A percentile compares a stretch with the other conserved stretches of the same genome.
Conservation (phyloP, 208 protist genomes). For the Crithidia sp. region DNA sequence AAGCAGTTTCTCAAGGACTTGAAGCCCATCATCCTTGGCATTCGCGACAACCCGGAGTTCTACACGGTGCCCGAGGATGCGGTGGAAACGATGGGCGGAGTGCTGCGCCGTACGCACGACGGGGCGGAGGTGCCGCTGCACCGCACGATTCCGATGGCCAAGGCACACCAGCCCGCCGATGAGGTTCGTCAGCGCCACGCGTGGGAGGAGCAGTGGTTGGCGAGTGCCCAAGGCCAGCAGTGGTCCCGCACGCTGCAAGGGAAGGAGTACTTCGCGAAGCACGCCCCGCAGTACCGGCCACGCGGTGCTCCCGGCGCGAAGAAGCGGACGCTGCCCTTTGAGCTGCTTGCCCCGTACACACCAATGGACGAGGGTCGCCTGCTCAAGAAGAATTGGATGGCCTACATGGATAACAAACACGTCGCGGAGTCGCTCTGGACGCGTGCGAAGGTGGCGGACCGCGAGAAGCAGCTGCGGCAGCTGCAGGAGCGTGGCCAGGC, state of each 20-base stretch:
- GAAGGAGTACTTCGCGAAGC: constrained; percentile 83
- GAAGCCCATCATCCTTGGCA: constrained; percentile 90
- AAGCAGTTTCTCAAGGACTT: constrained; percentile 91
- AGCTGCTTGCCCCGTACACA: constrained; percentile 86
- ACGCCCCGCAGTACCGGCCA: constrained; percentile 71
- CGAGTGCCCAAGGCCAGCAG: constrained; percentile 52
- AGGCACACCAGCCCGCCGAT: constrained; percentile 71
- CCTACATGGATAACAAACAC: constrained; percentile 93
- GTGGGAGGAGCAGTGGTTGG: constrained; percentile 80
- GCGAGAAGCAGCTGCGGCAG: constrained; percentile 74
- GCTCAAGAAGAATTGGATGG: constrained; percentile 88
- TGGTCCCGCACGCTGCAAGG: constrained; percentile 80
- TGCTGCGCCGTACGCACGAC: constrained; percentile 36
- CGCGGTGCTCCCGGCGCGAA: constrained; percentile 87
- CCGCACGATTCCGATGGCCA: constrained; percentile 87
- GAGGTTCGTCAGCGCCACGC: constrained; percentile 66
- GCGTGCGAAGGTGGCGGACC: constrained; percentile 74
- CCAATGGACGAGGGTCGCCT: constrained; percentile 90
- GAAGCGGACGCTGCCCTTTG: constrained; percentile 64
- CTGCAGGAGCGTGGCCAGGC: constrained; percentile 86
- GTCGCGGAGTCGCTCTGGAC: constrained; percentile 92
- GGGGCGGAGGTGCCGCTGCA: constrained; percentile 20
- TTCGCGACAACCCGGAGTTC: constrained; percentile 93
- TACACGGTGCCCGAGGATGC: constrained; percentile 84
- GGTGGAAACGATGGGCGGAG: constrained; percentile 75